Conservation (phyloP, 2,329 filamentous ascomycete species). For the Rugonectria rugulosa region DNA sequence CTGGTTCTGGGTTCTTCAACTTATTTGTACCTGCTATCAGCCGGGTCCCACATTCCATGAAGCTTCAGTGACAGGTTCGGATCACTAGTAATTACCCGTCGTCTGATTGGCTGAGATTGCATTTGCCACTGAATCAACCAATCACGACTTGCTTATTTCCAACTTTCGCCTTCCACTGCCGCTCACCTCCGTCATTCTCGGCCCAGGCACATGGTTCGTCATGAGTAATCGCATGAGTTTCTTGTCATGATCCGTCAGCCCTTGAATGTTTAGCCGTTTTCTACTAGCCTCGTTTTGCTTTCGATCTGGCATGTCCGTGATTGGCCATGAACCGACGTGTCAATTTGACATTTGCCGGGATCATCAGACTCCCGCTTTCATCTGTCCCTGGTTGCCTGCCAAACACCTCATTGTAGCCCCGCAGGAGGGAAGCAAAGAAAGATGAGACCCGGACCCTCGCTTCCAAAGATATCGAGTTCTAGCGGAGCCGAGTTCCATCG, state of each 20-base stretch:
- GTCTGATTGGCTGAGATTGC: not conserved
- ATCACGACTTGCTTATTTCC: slow-evolving; percentile 38
- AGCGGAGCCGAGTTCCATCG: no score
- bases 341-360: no score
- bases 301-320: no score
- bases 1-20: slow-evolving; percentile 18
- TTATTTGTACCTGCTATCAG: slow-evolving; percentile 36
- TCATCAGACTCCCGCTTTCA: no score
- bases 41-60: slow-evolving; percentile 24
- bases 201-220: slow-evolving; percentile 5
- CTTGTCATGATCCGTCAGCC: slow-evolving; percentile 15
- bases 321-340: no score
- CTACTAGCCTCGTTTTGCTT: not conserved
- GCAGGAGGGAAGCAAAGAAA: no score
- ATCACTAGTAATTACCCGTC: slow-evolving; percentile 23
- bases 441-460: no score
- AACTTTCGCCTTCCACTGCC: slow-evolving; percentile 10
- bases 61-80: slow-evolving; percentile 5
- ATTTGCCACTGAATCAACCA: not conserved
- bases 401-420: no score
- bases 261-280: no score
- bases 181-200: not conserved
- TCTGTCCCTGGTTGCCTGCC: no score
- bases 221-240: slow-evolving; percentile 15
- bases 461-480: no score